These are phyloP conservation scores for Colletotrichum camelliae DNA, from an alignment of 2,329 filamentous ascomycete genomes.

Conservation along the genomic window DNA sequence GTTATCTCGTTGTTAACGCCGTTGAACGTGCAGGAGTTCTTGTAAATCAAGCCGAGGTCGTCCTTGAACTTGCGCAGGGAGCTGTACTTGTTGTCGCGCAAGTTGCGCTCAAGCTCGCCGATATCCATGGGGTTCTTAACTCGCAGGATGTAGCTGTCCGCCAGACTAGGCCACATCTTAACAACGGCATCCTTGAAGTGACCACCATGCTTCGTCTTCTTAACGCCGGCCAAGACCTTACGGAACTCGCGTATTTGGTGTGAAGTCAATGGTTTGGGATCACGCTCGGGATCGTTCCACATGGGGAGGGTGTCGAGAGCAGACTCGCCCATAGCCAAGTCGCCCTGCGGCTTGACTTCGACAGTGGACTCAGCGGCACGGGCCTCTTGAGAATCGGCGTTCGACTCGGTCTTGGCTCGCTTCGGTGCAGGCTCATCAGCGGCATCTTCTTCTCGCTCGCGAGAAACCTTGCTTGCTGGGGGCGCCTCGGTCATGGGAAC, in stretches of 20 bases:
- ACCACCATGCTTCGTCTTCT: constrained; percentile 82
- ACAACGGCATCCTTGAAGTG: constrained; percentile 82
- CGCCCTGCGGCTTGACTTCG: constrained; percentile 33
- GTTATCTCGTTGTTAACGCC: constrained; percentile 78
- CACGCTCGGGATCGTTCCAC: constrained; percentile 48
- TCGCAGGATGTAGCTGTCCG: constrained; percentile 72
- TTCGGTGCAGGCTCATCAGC: constrained; percentile 75
- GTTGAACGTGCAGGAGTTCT: constrained; percentile 85
- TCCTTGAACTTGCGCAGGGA: constrained; percentile 74
- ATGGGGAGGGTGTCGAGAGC: constrained; percentile 36
- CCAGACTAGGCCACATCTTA: constrained; percentile 75
- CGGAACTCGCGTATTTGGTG: constrained; percentile 68
- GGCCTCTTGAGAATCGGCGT: constrained; percentile 40
- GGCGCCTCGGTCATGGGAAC: constrained; percentile 61
- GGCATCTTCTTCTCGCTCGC: constrained; percentile 79
- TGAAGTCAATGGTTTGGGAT: constrained; percentile 58
- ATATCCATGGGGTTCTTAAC: constrained; percentile 86
- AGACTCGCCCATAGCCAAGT: constrained; percentile 13
- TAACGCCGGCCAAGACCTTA: constrained; percentile 73
- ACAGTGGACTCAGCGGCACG: constrained; percentile 24
- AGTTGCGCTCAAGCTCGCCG: constrained; percentile 77
- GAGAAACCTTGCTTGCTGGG: constrained; percentile 64
- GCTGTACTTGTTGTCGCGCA: constrained; percentile 71
- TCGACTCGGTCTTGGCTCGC: constrained; percentile 75
- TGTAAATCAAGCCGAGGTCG: constrained; percentile 79